Percentiles rank a stretch among this genome's conserved stretches.
These are phyloP conservation scores for Quercus gilva DNA, from an alignment of 306 rosid species.

Conservation along the genomic window DNA sequence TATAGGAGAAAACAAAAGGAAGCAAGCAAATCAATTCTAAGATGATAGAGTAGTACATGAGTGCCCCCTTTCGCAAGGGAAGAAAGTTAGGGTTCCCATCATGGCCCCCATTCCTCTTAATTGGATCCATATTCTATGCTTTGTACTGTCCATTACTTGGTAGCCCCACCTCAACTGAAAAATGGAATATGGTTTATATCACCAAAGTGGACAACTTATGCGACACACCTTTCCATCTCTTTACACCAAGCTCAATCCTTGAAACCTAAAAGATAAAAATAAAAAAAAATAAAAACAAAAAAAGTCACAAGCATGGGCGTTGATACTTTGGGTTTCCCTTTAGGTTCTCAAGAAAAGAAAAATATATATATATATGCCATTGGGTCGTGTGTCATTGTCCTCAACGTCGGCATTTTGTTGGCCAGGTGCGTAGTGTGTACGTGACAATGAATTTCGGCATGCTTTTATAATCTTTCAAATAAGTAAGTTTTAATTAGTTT, in stretches of 20 bases:
- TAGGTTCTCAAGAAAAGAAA: constrained; percentile 15
- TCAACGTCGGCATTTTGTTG: constrained; percentile 31
- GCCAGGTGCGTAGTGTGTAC: constrained; percentile 51
- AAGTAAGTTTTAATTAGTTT: background rate
- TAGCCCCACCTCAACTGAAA: constrained; percentile 48
- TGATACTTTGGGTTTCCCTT: constrained; percentile 26
- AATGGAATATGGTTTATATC: constrained; percentile 44
- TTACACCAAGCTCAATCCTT: background rate
- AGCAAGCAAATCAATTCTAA: constrained; percentile 66
- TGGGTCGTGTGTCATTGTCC: constrained; percentile 54
- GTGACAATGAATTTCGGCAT: constrained; percentile 41
- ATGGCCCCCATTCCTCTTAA: constrained; percentile 50
- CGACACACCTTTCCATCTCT: constrained; percentile 48
- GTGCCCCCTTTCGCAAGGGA: constrained; percentile 71
- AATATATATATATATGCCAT: background rate
- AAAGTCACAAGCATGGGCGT: constrained; percentile 45
- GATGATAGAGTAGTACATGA: constrained; percentile 53
- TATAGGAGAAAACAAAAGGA: constrained; percentile 52
- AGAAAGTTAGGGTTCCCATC: constrained; percentile 63
- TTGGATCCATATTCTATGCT: constrained; percentile 62
- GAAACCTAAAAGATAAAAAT: constrained; percentile 17
- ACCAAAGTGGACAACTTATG: constrained; percentile 49
- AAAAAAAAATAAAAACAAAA: background rate
- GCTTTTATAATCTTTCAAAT: constrained; percentile 2
- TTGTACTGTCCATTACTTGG: constrained; percentile 42